Evolutionary conservation across 2,329 filamentous ascomycete species (phyloP), one percentile per base, ranked within the genome.

Genomic region (Orbilia brochopaga): DNA sequence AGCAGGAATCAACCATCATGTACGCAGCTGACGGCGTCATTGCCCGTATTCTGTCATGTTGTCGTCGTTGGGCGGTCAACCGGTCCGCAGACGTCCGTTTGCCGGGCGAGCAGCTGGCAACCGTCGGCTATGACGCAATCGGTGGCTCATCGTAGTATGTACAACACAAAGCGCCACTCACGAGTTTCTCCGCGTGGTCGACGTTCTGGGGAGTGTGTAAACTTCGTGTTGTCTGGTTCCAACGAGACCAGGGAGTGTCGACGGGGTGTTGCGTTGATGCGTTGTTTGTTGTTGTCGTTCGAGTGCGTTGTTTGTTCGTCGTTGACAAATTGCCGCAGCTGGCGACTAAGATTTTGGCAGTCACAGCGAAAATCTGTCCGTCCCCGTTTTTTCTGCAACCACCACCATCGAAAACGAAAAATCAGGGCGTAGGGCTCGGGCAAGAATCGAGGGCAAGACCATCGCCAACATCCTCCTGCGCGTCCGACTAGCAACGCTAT

Each of bases 381-480:
- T 50, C 37, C 48, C 17, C 64, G 53, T 72, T 61, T 54, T 44
- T 51, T 57, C 62, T 69, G 46, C 42, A 32, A 27, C n/a, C n/a
- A 65, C 59, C 55, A 65, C 67, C 42, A 44, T 50, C 50, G 17
- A 69, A 61, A 50, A 54, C 66, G 30, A 30, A 70, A 70, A 63
- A 59, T 53, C 55, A 72, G 67, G 67, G 67, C 55, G 66, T 72
- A 72, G 67, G 67, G 67, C 60, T 65, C 60, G 67, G 67, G 67
- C 60, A 60, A 63, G 55, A 65, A 56, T 72, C 67, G 60, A 72
- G 67, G 67, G 67, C 67, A 72, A 72, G 60, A 65, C 55, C 67
- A 65, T 65, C 67, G 60, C 60, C 67, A 72, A 65, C 60, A 52
- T 72, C 51, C 67, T 54, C 52, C 48, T 52, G 40, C 65, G 64